Base-by-base conservation (phyloP, 352 stramenopile genomes). In the Pythium chondricola region DNA sequence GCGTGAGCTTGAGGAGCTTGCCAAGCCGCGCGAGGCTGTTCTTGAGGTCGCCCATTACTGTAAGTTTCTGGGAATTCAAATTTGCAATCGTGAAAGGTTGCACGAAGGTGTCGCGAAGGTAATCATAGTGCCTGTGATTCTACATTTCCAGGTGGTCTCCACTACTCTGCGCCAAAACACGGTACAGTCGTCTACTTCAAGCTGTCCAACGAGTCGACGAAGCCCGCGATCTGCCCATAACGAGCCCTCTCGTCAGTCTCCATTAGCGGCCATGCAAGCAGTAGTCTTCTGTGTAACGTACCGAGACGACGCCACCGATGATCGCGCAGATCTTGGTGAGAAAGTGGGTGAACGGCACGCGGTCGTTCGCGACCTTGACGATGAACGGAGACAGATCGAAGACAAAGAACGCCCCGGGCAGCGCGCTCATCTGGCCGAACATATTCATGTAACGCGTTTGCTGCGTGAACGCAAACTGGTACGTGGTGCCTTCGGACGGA, bases 391-490 rank as follows among this genome's bases (percentile, higher is more conserved):
- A 91, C 22, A 93, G 44, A 39, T 93, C 82, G 30, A 89, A 93
- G 27, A 91, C 78, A 41, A 93, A 93, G 51, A 88, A 93, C 17
- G 79, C 70, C 43, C 82, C 82, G 44, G 81, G 81, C 9, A 93
- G 73, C 20, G 78, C 80, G 26, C 70, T 69, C 62, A 93, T 74
- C 43, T 81, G 75, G 14, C 78, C 74, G 22, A 57, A 67, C 4
- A 74, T 67, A 30, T 89, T 64, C 59, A 93, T 50, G 51, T 89
- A 93, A 36, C 75, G 78, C 46, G 65, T 52, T 53, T 93, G 80
- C 53, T 90, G 72, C n/a, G 79, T 93, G 63, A 85, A 84, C 39
- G 78, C 83, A 37, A 89, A 91, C 79, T 91, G 82, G 55, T 91
- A 91, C 55, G 77, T 89, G 42, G 77, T 58, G 18, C 82, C 74